These are phyloP conservation scores for Azolla pinnata DNA, from an alignment of 75 land plant species.

Conservation along the genomic window DNA sequence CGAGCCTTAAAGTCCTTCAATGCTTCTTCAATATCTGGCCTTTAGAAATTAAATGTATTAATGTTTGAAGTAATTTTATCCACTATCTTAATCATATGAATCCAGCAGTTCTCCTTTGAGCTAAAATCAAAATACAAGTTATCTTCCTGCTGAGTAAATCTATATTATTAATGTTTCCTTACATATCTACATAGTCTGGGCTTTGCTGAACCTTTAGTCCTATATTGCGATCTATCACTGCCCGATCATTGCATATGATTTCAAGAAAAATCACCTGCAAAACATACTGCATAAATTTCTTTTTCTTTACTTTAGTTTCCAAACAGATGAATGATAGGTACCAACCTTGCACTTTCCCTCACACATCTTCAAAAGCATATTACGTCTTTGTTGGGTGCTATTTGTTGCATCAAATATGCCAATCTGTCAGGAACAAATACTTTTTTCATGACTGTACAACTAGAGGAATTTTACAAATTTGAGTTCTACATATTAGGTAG, in stretches of 20 bases:
- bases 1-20: constrained; percentile 72
- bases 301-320: not conserved
- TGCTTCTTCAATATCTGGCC: constrained; percentile 89
- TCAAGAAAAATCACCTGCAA: constrained; percentile 88
- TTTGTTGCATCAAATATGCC: constrained; percentile 99
- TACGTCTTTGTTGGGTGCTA: constrained; percentile 73
- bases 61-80: too few species aligned
- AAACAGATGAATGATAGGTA: not conserved
- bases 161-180: constrained; percentile 14
- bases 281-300: not conserved
- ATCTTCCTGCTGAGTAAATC: too few species aligned
- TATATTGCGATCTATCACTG: constrained; percentile 76
- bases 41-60: constrained; percentile 21
- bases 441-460: too few species aligned
- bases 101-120: not conserved
- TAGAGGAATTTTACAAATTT: not conserved
- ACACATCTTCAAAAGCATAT: constrained; percentile 90
- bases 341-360: constrained; percentile 97
- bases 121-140: not conserved
- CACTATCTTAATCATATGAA: too few species aligned
- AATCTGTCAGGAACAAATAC: too few species aligned
- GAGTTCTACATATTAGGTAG: too few species aligned
- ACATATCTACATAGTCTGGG: constrained; percentile 94
- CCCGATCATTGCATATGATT: constrained; percentile 81
- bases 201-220: constrained; percentile 85